phyloP scores from a whole-genome alignment of 345 rosid species.

The Salix caprea region DNA sequence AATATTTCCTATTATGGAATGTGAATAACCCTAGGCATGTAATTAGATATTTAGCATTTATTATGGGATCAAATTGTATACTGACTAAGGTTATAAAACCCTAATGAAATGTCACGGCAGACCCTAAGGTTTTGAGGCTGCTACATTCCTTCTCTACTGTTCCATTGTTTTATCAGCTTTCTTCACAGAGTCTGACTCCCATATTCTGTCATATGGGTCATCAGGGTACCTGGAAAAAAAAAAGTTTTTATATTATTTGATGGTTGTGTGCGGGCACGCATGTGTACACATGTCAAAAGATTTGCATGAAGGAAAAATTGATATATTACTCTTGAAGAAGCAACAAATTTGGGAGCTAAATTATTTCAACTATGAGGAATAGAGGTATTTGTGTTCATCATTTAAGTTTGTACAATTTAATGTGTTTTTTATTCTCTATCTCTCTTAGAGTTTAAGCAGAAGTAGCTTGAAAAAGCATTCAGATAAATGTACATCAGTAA shows the following conservation, averaged over 20 bases:
- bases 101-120: too few species aligned
- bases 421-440: not conserved
- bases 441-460: not conserved
- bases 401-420: not conserved
- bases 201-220: conserved; percentile 91
- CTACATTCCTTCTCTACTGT: too few species aligned
- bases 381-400: not conserved
- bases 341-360: not conserved
- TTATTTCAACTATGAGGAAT: not conserved
- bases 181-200: conserved; percentile 81
- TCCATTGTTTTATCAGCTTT: too few species aligned
- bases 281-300: not conserved
- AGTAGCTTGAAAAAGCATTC: not conserved
- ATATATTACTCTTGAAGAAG: not conserved
- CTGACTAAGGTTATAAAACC: too few species aligned
- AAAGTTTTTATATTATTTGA: not conserved
- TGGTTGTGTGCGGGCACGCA: not conserved
- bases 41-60: too few species aligned
- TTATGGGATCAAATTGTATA: too few species aligned
- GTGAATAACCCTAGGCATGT: too few species aligned
- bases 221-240: conserved; percentile 71
- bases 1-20: too few species aligned
- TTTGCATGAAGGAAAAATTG: not conserved
- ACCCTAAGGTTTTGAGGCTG: too few species aligned
- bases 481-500: not conserved